Evolutionary conservation across 129 eudicot genomes (phyloP), one percentile per base, ranked within the genome.

Genomic region (Flaveria sonorensis): DNA sequence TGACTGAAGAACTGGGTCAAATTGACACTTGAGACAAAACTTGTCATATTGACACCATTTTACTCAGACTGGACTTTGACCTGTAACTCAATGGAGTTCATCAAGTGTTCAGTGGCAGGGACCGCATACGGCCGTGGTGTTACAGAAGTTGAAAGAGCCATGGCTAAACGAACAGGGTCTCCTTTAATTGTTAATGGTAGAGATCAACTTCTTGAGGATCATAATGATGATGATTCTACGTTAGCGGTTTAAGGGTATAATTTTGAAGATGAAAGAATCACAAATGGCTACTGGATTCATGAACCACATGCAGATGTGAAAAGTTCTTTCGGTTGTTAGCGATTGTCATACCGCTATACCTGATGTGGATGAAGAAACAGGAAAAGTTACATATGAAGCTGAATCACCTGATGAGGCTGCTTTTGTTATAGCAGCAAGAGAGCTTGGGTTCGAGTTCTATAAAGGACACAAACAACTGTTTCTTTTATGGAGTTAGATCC

Each of bases 361-460:
- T 10, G 96, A 89, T 56, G 71, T 91, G 16, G 94, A 91, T 80
- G 92, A 91, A 83, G 86, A 75, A 5, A 83, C 88, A 0, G 96
- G 96, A 43, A 89, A 74, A 57, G 74, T 91, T 46, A 72, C 89
- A 0, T 95, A 95, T 79, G 99, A 95, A 88, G 99, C 99, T 36
- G 99, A 95, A 68, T 95, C 99, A 18, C 99, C 99, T 9, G 97
- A 95, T 74, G 99, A 95, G 80, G 99, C 99, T 53, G 93, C 99
- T 42, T 89, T 91, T 63, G 96, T 95, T 26, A 85, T 91, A 36
- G 97, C 99, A 2, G 99, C 99, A 6, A 72, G 85, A 81, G 97
- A 95, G 79, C 81, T 95, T 6, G 99, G 99, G 2, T 95, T 91
- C 67, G 99, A 91, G 71, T 95, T 95, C 77, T 86, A 84, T 39